phyloP scores from a whole-genome alignment of 805 yeast species.

The Yarrowia yakushimensis region DNA sequence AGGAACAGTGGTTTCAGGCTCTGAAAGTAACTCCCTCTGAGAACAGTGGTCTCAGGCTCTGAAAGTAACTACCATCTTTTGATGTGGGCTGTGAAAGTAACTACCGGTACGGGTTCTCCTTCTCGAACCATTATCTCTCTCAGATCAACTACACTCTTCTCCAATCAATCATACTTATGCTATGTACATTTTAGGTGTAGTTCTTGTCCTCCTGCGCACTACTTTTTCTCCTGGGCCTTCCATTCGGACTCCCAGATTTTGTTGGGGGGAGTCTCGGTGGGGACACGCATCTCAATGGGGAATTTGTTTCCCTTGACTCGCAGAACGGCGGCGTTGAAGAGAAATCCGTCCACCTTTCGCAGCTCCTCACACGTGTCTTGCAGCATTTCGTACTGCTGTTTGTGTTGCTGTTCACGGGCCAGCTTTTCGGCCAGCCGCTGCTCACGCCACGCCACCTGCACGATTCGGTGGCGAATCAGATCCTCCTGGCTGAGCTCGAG shows the following conservation, averaged over 20 bases:
- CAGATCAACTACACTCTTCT: too few relatives aligned
- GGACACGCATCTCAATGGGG: slow-evolving; percentile 80
- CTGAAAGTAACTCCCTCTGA: too few relatives aligned
- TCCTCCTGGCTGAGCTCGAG: slow-evolving; percentile 77
- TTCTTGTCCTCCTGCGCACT: not conserved
- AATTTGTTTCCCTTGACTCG: slow-evolving; percentile 58
- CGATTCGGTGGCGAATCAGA: slow-evolving; percentile 74
- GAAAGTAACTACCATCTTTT: too few relatives aligned
- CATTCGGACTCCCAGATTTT: slow-evolving; percentile 65
- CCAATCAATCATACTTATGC: not conserved
- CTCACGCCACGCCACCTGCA: slow-evolving; percentile 77
- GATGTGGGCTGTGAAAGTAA: too few relatives aligned
- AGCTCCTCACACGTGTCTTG: slow-evolving; percentile 71
- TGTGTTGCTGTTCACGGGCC: slow-evolving; percentile 35
- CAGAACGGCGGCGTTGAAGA: slow-evolving; percentile 61
- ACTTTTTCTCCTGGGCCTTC: slow-evolving; percentile 28
- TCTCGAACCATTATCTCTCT: too few relatives aligned
- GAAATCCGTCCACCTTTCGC: slow-evolving; percentile 42
- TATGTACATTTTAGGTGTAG: slow-evolving; percentile 3
- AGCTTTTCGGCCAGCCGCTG: slow-evolving; percentile 52
- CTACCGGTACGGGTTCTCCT: not conserved
- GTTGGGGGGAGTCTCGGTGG: slow-evolving; percentile 85
- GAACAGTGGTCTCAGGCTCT: too few relatives aligned
- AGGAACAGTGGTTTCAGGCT: too few relatives aligned
- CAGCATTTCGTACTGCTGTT: slow-evolving; percentile 60